Evolutionary conservation across 2,329 filamentous ascomycete genomes (phyloP).

Genomic region (Mariannaea elegans): DNA sequence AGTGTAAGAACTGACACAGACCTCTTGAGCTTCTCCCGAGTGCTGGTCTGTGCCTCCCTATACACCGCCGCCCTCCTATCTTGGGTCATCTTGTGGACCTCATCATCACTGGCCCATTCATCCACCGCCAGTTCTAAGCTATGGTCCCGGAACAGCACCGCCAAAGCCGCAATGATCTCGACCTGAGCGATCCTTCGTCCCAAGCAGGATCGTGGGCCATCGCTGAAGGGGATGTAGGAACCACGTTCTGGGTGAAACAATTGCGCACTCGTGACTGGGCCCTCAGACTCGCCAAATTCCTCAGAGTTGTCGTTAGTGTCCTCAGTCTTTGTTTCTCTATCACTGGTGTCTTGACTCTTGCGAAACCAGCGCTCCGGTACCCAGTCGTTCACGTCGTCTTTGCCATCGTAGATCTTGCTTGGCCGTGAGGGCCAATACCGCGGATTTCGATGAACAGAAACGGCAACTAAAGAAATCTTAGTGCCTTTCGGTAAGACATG

Average conservation of each 20-base stretch:
- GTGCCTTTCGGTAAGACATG: constrained; percentile 66
- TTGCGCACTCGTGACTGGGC: constrained; percentile 67
- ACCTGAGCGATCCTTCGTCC: constrained; percentile 68
- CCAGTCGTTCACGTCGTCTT: constrained; percentile 72
- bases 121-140: constrained; percentile 77
- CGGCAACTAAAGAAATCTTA: constrained; percentile 64
- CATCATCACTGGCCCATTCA: constrained; percentile 62
- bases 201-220: constrained; percentile 65
- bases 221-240: constrained; percentile 66
- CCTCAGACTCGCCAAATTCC: constrained; percentile 66
- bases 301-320: constrained; percentile 48
- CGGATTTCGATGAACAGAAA: constrained; percentile 72
- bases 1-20: constrained; percentile 75
- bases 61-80: constrained; percentile 64
- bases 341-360: constrained; percentile 38
- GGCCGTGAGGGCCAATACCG: constrained; percentile 73
- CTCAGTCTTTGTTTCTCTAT: constrained; percentile 22
- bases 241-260: constrained; percentile 69
- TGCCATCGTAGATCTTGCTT: constrained; percentile 52
- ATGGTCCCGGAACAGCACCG: constrained; percentile 65
- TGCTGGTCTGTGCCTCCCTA: constrained; percentile 65
- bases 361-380: constrained; percentile 78
- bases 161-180: constrained; percentile 64
- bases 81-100: constrained; percentile 60
- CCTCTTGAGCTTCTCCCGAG: constrained; percentile 59